Evolutionary conservation across 169 alveolate species (phyloP).

Genomic region (Cryptosporidium andersoni): DNA sequence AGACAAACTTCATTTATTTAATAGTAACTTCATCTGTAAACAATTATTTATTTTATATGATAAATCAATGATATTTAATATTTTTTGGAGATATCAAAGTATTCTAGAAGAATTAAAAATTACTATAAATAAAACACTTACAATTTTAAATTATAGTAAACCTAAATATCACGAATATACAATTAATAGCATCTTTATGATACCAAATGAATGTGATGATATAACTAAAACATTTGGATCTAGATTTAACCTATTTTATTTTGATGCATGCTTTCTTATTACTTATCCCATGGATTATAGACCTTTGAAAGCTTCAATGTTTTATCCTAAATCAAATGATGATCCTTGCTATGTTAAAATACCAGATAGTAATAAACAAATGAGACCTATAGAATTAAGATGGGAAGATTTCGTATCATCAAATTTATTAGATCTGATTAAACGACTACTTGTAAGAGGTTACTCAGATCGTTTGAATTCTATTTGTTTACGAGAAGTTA

Average conservation of each 20-base stretch:
- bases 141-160: constrained; percentile 16
- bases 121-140: constrained; percentile 20
- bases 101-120: constrained; percentile 12
- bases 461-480: constrained; percentile 15
- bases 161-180: not conserved
- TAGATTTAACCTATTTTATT: constrained; percentile 22
- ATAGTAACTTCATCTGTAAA: constrained; percentile 36
- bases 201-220: not conserved
- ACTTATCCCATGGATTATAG: constrained; percentile 4
- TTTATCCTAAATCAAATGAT: not conserved
- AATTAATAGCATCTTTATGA: constrained; percentile 11
- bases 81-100: constrained; percentile 68
- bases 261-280: constrained; percentile 37
- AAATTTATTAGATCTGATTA: constrained; percentile 32
- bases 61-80: constrained; percentile 4
- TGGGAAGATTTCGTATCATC: constrained; percentile 41
- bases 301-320: not conserved
- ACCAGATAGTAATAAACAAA: not conserved
- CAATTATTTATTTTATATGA: constrained; percentile 28
- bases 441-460: constrained; percentile 13
- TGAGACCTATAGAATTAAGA: constrained; percentile 14
- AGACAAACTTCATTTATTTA: constrained; percentile 24
- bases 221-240: not conserved
- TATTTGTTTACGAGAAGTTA: constrained; percentile 18
- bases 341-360: not conserved